phyloP scores from a whole-genome alignment of 2,329 filamentous ascomycete genomes.

The Calonectria crousiana region DNA sequence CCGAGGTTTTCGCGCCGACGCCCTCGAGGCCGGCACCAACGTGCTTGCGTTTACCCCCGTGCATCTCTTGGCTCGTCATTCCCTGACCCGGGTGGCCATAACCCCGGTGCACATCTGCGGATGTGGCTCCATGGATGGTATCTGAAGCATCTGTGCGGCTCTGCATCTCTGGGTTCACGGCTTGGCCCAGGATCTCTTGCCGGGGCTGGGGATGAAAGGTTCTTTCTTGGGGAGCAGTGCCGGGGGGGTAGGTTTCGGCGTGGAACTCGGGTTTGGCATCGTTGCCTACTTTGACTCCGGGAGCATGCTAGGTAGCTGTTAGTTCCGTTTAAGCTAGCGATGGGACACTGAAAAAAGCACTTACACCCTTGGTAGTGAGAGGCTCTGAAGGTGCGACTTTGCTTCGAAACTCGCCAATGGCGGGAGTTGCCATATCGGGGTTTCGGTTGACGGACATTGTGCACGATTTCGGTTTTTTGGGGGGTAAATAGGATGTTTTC shows the following conservation, averaged over 20 bases:
- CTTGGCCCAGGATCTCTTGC: constrained; percentile 52
- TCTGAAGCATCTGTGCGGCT: constrained; percentile 49
- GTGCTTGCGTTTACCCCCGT: constrained; percentile 53
- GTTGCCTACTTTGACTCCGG: constrained; percentile 70
- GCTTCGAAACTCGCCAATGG: constrained; percentile 68
- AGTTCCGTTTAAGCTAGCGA: neutral
- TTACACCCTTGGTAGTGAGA: constrained; percentile 66
- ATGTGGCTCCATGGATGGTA: constrained; percentile 59
- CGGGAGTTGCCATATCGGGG: constrained; percentile 61
- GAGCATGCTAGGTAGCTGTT: constrained; percentile 67
- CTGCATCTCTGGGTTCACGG: constrained; percentile 44
- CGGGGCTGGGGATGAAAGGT: constrained; percentile 55
- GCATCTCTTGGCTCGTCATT: constrained; percentile 55
- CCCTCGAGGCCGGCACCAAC: constrained; percentile 55
- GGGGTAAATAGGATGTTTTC: neutral
- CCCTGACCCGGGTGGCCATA: constrained; percentile 59
- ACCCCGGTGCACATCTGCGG: constrained; percentile 56
- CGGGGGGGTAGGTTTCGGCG: constrained; percentile 70
- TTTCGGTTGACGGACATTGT: constrained; percentile 60
- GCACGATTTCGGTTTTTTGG: neutral
- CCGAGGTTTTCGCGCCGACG: constrained; percentile 47
- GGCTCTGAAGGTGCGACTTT: constrained; percentile 64
- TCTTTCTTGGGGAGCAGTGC: constrained; percentile 68
- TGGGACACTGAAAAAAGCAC: constrained; percentile 38
- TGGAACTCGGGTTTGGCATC: constrained; percentile 73